Evolutionary conservation across 306 rosid species (phyloP), one percentile per base, ranked within the genome.

Genomic region (Prunus kanzakura): DNA sequence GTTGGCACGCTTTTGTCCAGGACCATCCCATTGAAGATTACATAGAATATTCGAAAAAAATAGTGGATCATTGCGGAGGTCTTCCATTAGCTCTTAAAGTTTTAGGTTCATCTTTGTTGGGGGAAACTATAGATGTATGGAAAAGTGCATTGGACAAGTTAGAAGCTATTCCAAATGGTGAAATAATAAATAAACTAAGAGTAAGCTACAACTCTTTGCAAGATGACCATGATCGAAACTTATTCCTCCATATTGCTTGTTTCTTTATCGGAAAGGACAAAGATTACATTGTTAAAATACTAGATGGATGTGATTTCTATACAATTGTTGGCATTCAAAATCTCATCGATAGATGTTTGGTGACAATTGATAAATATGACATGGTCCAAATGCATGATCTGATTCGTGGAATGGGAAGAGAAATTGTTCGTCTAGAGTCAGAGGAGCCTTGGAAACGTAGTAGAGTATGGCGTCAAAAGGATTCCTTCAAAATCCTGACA

Each of bases 301-400:
- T 66, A 0, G 6, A 66, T 41, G 32, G 19, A 11, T 67, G 71
- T 11, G 52, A 43, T 67, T 67, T 67, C n/a, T 5, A 2, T 12
- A 43, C 71, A 12, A 2, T 43, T 5, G 10, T 43, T 41, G 71
- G 71, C 1, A 43, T 67, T 66, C 71, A 66, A 43, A 66, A 41
- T 66, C 54, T 66, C 54, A 20, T 43, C 4, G 52, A 66, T 41
- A 43, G 71, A 20, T 43, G 52, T 14, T 43, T 66, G 30, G 54
- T 67, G 51, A 41, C 5, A 0, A 41, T 41, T 1, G 71, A 67
- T n/a, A 0, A 0, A 2, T 0, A 0, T 0, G 8, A 20, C 19
- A 5, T 2, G 0, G 4, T 67, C 19, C 0, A 11, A 0, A 43
- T 41, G 52, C 54, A 67, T 5, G 30, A 41, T 0, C 0, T 67